phyloP scores from a whole-genome alignment of 2,329 filamentous ascomycete species.

The Hypoxylon rubiginosum region DNA sequence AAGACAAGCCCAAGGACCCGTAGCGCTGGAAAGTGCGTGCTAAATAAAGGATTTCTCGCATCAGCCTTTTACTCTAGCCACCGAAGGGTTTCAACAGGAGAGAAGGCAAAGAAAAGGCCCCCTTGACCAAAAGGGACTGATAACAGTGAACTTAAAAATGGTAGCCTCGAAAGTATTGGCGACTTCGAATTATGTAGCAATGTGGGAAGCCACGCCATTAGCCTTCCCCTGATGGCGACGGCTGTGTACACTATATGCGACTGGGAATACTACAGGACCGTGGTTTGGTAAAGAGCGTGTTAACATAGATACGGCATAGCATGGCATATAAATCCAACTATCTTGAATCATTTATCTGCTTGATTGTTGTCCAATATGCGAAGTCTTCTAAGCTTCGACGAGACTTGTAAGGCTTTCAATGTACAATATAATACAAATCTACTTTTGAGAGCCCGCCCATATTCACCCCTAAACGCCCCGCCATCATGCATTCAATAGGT shows the following conservation, averaged over 20 bases:
- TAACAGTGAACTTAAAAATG: neutral
- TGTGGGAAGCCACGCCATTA: neutral
- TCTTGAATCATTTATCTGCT: neutral
- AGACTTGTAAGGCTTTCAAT: too few species aligned
- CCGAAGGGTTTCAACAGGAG: neutral
- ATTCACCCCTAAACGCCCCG: neutral
- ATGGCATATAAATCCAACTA: neutral
- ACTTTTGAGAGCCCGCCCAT: neutral
- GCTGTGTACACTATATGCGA: neutral
- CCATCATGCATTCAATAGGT: slow-evolving; percentile 10
- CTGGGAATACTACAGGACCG: neutral
- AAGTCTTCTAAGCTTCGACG: too few species aligned
- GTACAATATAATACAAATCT: slow-evolving; percentile 3
- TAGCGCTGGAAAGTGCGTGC: neutral
- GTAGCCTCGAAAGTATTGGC: neutral
- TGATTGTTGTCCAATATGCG: too few species aligned
- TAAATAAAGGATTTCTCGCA: neutral
- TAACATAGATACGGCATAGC: neutral
- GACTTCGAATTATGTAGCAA: neutral
- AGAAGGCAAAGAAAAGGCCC: neutral
- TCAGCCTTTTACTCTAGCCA: neutral
- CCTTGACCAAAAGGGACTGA: neutral
- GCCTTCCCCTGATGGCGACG: neutral
- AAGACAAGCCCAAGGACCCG: slow-evolving; percentile 41
- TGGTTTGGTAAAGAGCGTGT: neutral